Conservation (phyloP, 2,329 filamentous ascomycete species). For the Neurospora sp. region DNA sequence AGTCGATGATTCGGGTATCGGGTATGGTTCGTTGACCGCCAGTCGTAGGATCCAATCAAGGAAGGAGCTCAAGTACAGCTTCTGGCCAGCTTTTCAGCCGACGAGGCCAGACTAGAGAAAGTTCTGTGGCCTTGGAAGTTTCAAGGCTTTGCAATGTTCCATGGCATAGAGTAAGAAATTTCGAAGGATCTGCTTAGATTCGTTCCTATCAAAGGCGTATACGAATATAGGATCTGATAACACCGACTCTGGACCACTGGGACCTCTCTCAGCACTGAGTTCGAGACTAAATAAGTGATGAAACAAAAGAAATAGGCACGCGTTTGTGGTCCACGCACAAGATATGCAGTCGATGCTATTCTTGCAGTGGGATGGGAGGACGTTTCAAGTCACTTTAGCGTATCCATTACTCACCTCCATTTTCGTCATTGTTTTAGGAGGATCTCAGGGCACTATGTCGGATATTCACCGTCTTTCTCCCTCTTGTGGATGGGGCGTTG, state of each 20-base stretch:
- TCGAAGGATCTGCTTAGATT: constrained; percentile 1
- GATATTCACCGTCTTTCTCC: background rate
- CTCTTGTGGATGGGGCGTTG: background rate
- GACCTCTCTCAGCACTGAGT: background rate
- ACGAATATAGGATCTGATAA: background rate
- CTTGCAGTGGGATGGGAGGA: background rate
- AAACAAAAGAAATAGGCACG: background rate
- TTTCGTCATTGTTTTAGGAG: background rate
- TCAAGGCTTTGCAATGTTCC: background rate
- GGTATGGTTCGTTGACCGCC: constrained; percentile 10
- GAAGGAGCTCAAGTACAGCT: background rate
- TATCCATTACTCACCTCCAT: background rate
- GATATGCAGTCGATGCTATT: background rate
- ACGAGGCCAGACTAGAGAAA: background rate
- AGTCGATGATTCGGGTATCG: background rate
- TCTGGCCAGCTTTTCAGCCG: constrained; percentile 7
- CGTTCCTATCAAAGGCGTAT: background rate
- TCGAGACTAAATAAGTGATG: background rate
- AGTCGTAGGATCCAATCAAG: constrained; percentile 7
- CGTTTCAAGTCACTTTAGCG: background rate
- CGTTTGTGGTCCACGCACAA: background rate
- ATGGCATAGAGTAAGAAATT: constrained; percentile 2
- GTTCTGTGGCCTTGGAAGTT: background rate
- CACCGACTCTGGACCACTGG: background rate
- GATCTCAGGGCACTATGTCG: background rate